A percentile compares a stretch with the other conserved stretches of the same genome.
Evolutionary conservation across 805 yeast species (phyloP).

Genomic region (Candida glaebosa): DNA sequence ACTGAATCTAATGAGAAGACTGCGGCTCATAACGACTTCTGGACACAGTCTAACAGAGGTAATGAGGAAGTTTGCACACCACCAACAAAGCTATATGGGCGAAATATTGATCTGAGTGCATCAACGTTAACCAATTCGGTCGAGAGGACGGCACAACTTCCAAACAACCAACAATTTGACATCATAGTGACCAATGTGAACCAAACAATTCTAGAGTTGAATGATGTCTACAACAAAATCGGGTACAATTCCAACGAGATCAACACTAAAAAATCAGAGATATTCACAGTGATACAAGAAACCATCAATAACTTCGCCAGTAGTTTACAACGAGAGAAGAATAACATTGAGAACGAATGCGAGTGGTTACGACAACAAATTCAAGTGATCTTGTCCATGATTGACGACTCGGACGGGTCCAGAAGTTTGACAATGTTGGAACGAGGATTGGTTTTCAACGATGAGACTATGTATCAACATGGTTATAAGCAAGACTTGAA

Average conservation of each 20-base stretch:
- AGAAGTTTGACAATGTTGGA: slow-evolving; percentile 17
- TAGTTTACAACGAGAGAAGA: slow-evolving; percentile 33
- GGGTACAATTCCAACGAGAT: slow-evolving; percentile 55
- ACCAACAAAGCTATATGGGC: background rate
- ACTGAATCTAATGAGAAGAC: background rate
- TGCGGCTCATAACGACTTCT: background rate
- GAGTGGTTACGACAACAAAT: slow-evolving; percentile 45
- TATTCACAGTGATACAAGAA: slow-evolving; percentile 47
- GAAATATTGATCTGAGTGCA: background rate
- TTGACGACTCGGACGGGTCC: slow-evolving; percentile 33
- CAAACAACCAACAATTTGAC: slow-evolving; percentile 21
- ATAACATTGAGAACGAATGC: slow-evolving; percentile 38
- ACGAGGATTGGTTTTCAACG: slow-evolving; percentile 32
- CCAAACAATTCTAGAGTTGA: slow-evolving; percentile 38
- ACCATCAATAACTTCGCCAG: slow-evolving; percentile 42
- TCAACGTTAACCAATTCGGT: background rate
- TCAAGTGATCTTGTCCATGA: slow-evolving; percentile 36
- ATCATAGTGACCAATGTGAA: slow-evolving; percentile 31
- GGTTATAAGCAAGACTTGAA: slow-evolving; percentile 29
- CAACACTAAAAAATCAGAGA: slow-evolving; percentile 43
- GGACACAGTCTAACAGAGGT: background rate
- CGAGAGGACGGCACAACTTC: background rate
- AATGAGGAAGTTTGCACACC: background rate
- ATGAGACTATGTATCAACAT: slow-evolving; percentile 20
- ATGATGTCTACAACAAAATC: slow-evolving; percentile 46